Base-by-base conservation (phyloP, 768 basidiomycete genomes). In the Lanmaoa rubissima region DNA sequence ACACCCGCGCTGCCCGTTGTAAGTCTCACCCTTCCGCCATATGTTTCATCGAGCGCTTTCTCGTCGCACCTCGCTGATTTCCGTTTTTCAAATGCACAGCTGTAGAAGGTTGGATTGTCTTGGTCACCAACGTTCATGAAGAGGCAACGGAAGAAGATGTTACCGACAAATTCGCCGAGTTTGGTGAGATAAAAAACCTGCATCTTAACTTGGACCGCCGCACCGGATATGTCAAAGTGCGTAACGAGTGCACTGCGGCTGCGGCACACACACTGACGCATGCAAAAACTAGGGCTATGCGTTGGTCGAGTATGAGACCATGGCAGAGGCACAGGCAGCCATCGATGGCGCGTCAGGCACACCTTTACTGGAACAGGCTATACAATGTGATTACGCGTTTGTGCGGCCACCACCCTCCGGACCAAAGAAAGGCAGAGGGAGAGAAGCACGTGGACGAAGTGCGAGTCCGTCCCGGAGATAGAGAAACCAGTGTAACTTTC, bases 131-230 rank as follows among this genome's bases (percentile, higher is more conserved):
- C 61, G 92, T 99, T 8, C 96, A 99, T 68, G 97, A 98, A 73
- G 97, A 99, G 71, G 91, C 97, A 7, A 95, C 94, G 0, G 97
- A 99, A 69, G 97, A 99, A 69, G 97, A 99, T 64, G 81, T 99
- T 14, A 88, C 84, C 43, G 97, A 99, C 78, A 92, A 94, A 69
- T 99, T 99, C 72, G 88, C 87, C 38, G 97, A 98, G 62, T 98
- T 84, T 66, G 97, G 97, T 52, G 94, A 97, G 72, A 94, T 99
- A 61, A 96, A 97, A 80, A 98, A 98, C 75, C 76, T 98, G 48
- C 95, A 98, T 73, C 82, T 99, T 67, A 98, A 98, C 71, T 79
- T 99, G 54, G 97, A 99, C 76, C 85, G 97, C 51, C 82, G 96
- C 62, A 98, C 97, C 5, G 97, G 97, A 69, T 99, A 97, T 75